phyloP scores from a whole-genome alignment of 176 grass and related monocot species.

The Aegilops tauschii region DNA sequence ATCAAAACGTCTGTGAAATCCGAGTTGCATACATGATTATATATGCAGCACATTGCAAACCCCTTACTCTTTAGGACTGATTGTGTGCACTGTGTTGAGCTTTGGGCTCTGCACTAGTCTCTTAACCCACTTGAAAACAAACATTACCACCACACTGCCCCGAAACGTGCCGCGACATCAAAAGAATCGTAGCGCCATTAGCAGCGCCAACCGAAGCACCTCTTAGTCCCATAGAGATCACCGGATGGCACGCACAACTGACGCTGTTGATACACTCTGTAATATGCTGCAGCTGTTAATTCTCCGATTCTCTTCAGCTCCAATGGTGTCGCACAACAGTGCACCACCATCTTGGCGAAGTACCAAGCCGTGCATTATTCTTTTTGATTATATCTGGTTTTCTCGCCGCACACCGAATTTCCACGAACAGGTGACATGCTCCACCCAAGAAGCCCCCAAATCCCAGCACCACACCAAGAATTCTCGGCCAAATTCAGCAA shows the following conservation, averaged over 20 bases:
- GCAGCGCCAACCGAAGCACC: not conserved
- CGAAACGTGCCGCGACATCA: not conserved
- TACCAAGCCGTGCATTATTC: not conserved
- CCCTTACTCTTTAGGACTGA: not conserved
- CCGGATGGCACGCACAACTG: not conserved
- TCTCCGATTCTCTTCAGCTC: not conserved
- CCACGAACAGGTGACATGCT: slow-evolving; percentile 16
- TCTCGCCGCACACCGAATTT: not conserved
- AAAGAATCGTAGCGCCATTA: not conserved
- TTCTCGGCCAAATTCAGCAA: not conserved
- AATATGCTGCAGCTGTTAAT: not conserved
- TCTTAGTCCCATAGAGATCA: not conserved
- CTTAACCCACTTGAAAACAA: not conserved
- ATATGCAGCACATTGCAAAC: not conserved
- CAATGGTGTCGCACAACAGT: not conserved
- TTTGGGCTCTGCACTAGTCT: not conserved
- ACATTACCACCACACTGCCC: not conserved
- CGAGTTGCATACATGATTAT: not conserved
- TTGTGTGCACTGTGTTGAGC: not conserved
- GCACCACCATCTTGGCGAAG: not conserved
- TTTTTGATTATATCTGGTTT: not conserved
- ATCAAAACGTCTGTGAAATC: not conserved
- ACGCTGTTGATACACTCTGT: not conserved
- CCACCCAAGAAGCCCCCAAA: slow-evolving; percentile 13
- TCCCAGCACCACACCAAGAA: not conserved